Evolutionary conservation across 2,329 filamentous ascomycete genomes (phyloP), one percentile per base, ranked within the genome.

Genomic region (Fusarium pseudocircinatum): DNA sequence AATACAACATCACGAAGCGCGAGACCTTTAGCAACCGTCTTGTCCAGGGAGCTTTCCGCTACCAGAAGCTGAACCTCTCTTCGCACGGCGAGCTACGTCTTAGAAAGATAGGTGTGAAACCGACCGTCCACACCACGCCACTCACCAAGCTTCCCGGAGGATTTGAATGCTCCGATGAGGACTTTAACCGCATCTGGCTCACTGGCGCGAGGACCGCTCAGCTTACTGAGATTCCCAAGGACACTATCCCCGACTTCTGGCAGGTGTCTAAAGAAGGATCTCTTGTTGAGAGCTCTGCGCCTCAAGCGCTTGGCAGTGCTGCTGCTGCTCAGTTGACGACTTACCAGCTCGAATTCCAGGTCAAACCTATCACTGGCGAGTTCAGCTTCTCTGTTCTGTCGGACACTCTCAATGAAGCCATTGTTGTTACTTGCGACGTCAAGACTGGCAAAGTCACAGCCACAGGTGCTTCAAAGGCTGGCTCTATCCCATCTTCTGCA

Each of bases 401-500:
- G 0, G 60, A 66, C 4, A 66, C 60, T 0, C 12, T 66, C 3
- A 66, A 66, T 7, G 63, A 66, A 2, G 63, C 26, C 1, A 34
- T 66, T 2, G 0, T 46, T 0, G 53, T 64, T 2, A 47, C 63
- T 2, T 42, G 60, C 9, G 24, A 66, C 0, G 7, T 47, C 0
- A 16, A 56, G 1, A 37, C 14, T 10, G 47, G 63, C 2, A 16
- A 11, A 0, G 32, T 57, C 6, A 42, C 47, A 0, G n/a, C 47
- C 0, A 57, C 60, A 0, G 63, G 36, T 8, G 39, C 60, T 18
- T 57, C 47, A 1, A 20, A 26, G 13, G 37, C 47, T 0, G 60
- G 47, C 0, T 4, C 2, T 0, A 47, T 66, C 2, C 47, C 40
- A 0, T 11, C 7, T 15, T 32, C 37, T 39, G 37, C 57, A 4